Conservation (phyloP, 2,329 filamentous ascomycete species). For the Beauveria scarabaeidicola region DNA sequence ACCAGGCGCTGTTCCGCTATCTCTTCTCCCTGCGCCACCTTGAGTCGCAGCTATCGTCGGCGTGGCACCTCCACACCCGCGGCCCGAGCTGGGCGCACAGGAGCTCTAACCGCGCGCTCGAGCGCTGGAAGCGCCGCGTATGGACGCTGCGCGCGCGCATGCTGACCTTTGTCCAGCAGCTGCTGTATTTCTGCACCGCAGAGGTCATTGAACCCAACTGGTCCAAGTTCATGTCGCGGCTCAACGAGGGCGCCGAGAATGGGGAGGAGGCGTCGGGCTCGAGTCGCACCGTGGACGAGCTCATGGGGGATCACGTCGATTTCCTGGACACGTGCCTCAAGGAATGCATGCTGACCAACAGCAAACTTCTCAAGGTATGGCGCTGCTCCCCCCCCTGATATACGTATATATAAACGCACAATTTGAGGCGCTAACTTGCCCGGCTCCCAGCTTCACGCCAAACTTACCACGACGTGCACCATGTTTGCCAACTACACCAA, state of each 20-base stretch:
- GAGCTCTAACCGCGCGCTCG: constrained; percentile 62
- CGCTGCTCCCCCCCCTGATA: not conserved
- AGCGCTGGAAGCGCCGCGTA: constrained; percentile 86
- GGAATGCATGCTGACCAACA: constrained; percentile 98
- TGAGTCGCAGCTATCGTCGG: constrained; percentile 75
- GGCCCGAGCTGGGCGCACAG: constrained; percentile 74
- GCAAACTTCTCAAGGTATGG: constrained; percentile 78
- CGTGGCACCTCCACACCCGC: constrained; percentile 86
- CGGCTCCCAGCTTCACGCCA: constrained; percentile 73
- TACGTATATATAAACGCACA: no score
- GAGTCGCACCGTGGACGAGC: constrained; percentile 77
- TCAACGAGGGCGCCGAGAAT: constrained; percentile 42
- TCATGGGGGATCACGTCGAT: constrained; percentile 99
- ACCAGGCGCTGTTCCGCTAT: constrained; percentile 93
- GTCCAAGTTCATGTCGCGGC: constrained; percentile 82
- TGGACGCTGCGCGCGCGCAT: constrained; percentile 90
- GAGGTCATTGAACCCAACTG: constrained; percentile 98
- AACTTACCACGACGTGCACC: constrained; percentile 91
- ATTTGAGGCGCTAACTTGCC: not conserved
- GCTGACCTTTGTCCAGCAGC: constrained; percentile 93
- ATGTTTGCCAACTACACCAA: constrained; percentile 88
- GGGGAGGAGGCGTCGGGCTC: constrained; percentile 24
- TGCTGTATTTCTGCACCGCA: constrained; percentile 92
- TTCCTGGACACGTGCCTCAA: constrained; percentile 96
- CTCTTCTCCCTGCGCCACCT: constrained; percentile 82